Base-by-base conservation (phyloP, 164 flowering plant genomes). In the Berberis vulgaris region DNA sequence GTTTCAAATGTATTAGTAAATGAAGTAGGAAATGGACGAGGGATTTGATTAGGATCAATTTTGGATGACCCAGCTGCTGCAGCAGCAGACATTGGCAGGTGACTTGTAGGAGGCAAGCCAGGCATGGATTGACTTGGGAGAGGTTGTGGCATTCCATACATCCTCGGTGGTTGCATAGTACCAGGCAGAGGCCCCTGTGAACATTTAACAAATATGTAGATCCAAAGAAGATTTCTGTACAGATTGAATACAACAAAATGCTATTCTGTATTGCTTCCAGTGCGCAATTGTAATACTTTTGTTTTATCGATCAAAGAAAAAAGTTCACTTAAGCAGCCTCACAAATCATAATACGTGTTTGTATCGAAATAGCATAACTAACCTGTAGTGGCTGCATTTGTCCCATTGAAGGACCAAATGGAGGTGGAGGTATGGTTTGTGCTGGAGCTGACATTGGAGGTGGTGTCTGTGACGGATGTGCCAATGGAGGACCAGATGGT, bases 11-110 rank as follows among this genome's bases (percentile, higher is more conserved):
- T 1, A 13, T 79, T 68, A 39, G 78, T 77, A 6, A 87, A 65
- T 13, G 89, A 79, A 76, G 73, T 75, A 57, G 96, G 87, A 60
- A 82, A 65, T 11, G 97, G 96, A 69, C 97, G 82, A 6, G 99
- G 99, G 74, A 91, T 89, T 71, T 91, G 97, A 72, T 85, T 83
- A 45, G 96, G 97, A 77, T 95, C 99, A 77, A 95, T 87, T 74
- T 82, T 95, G 46, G 97, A 84, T 41, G 82, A 81, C 55, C 83
- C 90, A 43, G 83, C 54, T 64, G 74, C 55, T 38, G 84, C 75
- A 6, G 79, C 72, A 65, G 91, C 94, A 69, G 82, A 38, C 38
- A 59, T 59, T 49, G 79, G 75, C 45, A 65, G 59, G 65, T 80
- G 94, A 63, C 89, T 81, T 73, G 87, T 71, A 26, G 76, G 78